phyloP scores from a whole-genome alignment of 176 grass and related monocot species.

The Triticum dicoccoides region DNA sequence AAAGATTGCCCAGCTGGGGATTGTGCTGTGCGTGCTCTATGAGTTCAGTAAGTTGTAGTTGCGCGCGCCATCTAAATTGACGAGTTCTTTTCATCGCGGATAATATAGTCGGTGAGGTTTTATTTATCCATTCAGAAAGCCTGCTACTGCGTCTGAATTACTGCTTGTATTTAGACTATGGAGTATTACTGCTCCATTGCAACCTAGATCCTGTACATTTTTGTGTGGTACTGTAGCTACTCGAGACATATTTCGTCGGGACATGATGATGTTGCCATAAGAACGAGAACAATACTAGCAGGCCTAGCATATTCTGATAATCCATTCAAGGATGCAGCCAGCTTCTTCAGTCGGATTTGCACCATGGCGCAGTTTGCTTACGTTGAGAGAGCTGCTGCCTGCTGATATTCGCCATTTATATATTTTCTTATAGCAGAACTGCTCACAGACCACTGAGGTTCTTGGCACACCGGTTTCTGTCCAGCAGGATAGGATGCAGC shows the following conservation, averaged over 20 bases:
- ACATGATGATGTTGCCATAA: background rate
- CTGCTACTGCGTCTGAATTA: background rate
- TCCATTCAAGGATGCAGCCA: background rate
- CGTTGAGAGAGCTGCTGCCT: background rate
- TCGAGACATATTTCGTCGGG: background rate
- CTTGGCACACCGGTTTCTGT: background rate
- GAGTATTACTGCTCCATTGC: background rate
- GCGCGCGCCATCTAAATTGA: background rate
- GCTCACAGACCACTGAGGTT: background rate
- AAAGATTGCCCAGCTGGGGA: background rate
- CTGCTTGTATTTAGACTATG: background rate
- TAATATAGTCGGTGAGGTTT: background rate
- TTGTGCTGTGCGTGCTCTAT: background rate
- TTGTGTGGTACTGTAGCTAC: background rate
- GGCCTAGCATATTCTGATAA: background rate
- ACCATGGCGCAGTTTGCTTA: background rate
- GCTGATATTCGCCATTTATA: background rate
- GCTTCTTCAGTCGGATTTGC: background rate
- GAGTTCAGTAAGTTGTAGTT: background rate
- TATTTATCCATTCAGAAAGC: background rate
- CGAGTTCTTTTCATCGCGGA: background rate
- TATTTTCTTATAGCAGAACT: background rate
- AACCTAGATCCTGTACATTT: background rate
- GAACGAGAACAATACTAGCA: background rate
- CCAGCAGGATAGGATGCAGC: conserved; percentile 41